phyloP scores from a whole-genome alignment of 1,139 yeast genomes.

The Sugiyamaella pinicola region DNA sequence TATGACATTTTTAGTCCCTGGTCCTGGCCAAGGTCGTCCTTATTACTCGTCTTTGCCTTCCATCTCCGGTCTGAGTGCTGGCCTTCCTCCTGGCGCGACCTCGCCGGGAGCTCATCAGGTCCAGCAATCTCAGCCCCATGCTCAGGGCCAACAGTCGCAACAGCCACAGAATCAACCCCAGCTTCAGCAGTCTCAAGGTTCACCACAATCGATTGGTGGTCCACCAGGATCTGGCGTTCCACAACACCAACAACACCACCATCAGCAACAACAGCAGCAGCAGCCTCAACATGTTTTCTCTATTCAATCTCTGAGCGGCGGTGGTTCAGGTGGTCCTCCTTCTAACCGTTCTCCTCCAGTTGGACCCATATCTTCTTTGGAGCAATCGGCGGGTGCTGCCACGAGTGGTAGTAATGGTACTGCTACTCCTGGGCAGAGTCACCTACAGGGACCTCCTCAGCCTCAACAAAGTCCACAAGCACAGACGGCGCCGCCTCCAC shows the following conservation, averaged over 20 bases:
- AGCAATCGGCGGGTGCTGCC: neutral
- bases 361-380: neutral
- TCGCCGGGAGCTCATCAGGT: neutral
- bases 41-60: conserved; percentile 29
- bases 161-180: neutral
- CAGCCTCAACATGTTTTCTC: conserved; percentile 9
- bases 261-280: neutral
- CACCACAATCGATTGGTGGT: neutral
- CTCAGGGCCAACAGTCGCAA: conserved; percentile 21
- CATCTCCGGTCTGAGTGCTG: conserved; percentile 21
- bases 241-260: conserved; percentile 24
- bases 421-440: neutral
- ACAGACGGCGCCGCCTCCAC: conserved; percentile 20
- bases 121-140: conserved; percentile 25
- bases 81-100: conserved; percentile 19
- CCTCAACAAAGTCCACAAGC: conserved; percentile 20
- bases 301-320: conserved; percentile 9
- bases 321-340: conserved; percentile 7
- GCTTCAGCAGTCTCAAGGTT: conserved; percentile 14
- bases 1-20: conserved; percentile 7
- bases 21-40: conserved; percentile 23
- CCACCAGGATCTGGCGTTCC: conserved; percentile 27
- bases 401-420: neutral
- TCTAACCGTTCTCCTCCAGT: conserved; percentile 12
- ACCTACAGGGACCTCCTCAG: neutral